Base-by-base conservation (phyloP, 2,329 filamentous ascomycete genomes). In the Colletotrichum godetiae region DNA sequence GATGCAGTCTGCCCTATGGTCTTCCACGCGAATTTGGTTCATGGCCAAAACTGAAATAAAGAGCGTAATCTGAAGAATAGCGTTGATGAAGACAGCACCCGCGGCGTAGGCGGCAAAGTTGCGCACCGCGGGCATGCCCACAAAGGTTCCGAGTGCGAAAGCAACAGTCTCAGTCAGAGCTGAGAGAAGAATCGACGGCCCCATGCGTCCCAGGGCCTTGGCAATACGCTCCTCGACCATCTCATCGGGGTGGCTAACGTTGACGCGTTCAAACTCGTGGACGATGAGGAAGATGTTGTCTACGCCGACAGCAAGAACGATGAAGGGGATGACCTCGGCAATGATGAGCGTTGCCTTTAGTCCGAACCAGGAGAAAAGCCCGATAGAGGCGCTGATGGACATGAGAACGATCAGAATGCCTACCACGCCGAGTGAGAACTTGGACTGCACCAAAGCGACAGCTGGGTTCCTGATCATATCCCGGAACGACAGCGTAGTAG, bases 271-370 rank as follows among this genome's bases (percentile, higher is more conserved):
- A 73, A 99, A 97, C 82, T 99, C 97, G 82, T 99, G 97, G 0
- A 99, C 97, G 72, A 99, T 98, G 68, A 99, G 86, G 85, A 99
- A 99, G 78, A 99, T 98, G 80, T 99, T 99, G 88, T 99, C 97
- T 3, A 99, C 97, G 58, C 97, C 97, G 33, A 99, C 95, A 13
- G 97, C 97, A 24, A 99, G 86, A 11, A 99, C 96, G 76, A 99
- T 92, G 83, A 99, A 99, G 0, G 97, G 97, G 76, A 99, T 99
- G 74, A 99, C 97, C 80, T 99, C 97, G 5, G 97, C 96, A 74
- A 99, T 99, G 79, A 99, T 99, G 76, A 99, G 87, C 0, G 97
- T 99, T 15, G 96, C 97, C 83, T 97, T 98, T 79, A 99, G 90
- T 1, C 95, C 95, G 49, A 92, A 90, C 81, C 95, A 97, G 0